Conservation (phyloP, 139 green algal species). For the Chlamydomonas eustigma region DNA sequence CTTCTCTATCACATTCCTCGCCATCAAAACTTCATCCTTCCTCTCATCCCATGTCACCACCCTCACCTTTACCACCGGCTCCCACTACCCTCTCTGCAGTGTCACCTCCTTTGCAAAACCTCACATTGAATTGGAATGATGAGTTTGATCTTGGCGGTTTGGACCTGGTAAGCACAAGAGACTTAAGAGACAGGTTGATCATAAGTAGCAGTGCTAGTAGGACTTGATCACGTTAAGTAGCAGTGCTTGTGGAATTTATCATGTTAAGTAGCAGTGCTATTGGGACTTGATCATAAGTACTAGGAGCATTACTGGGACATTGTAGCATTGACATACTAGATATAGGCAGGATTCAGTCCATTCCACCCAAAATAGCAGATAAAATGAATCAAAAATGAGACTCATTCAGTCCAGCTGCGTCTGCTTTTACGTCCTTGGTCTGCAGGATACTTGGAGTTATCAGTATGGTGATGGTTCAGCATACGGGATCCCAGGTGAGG, state of each 20-base stretch:
- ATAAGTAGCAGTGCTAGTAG: no score
- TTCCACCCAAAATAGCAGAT: no score
- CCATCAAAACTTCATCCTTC: neutral
- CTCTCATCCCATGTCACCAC: neutral
- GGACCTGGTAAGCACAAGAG: neutral
- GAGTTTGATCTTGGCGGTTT: neutral
- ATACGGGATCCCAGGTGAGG: neutral
- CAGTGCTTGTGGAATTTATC: no score
- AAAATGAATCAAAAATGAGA: neutral
- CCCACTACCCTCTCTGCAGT: neutral
- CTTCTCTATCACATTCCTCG: neutral
- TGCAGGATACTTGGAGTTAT: neutral
- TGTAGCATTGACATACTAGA: no score
- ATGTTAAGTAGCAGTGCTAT: no score
- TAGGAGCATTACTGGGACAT: no score
- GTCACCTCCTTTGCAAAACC: neutral
- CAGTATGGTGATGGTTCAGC: neutral
- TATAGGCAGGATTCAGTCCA: no score
- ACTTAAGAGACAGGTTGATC: neutral
- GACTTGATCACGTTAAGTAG: no score
- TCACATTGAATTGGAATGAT: neutral
- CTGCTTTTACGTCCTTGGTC: neutral
- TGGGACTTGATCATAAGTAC: no score
- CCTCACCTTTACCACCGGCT: neutral
- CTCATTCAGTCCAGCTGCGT: neutral